These are phyloP conservation scores for Ottelia alismoides DNA, from an alignment of 106 monocot species.

Conservation along the genomic window DNA sequence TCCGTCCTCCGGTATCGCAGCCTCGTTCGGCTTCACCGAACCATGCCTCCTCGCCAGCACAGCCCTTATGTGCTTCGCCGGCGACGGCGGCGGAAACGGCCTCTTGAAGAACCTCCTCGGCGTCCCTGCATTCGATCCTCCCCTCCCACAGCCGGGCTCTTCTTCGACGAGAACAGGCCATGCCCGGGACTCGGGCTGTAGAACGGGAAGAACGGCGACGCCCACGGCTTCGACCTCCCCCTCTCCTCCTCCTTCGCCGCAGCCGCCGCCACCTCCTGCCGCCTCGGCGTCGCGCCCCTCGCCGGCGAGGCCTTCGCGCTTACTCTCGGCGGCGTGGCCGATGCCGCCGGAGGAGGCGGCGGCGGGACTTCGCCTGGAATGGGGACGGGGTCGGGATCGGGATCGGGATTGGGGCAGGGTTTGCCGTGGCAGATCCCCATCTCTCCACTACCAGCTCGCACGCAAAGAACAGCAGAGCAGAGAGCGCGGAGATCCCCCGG, in stretches of 20 bases:
- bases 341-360: too few species aligned
- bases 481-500: too few species aligned
- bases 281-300: neutral
- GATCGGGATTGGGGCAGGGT: too few species aligned
- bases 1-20: slow-evolving; percentile 20
- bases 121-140: slow-evolving; percentile 22
- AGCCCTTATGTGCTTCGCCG: slow-evolving; percentile 65
- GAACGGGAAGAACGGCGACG: slow-evolving; percentile 53
- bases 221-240: slow-evolving; percentile 30
- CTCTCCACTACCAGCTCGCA: too few species aligned
- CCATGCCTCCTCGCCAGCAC: slow-evolving; percentile 55
- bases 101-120: slow-evolving; percentile 46
- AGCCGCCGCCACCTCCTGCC: slow-evolving; percentile 1
- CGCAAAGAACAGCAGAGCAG: too few species aligned
- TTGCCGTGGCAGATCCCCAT: too few species aligned
- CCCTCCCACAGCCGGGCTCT: slow-evolving; percentile 23
- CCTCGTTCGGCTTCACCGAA: slow-evolving; percentile 42
- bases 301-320: neutral
- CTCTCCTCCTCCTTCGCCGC: slow-evolving; percentile 12
- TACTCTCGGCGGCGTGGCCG: neutral
- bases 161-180: slow-evolving; percentile 48
- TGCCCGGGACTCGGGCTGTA: slow-evolving; percentile 58
- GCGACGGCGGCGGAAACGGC: slow-evolving; percentile 70
- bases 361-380: too few species aligned
- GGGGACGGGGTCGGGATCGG: too few species aligned